Evolutionary conservation across 177 flowering plant species (phyloP), one percentile per base, ranked within the genome.

Genomic region (Telopea speciosissima): DNA sequence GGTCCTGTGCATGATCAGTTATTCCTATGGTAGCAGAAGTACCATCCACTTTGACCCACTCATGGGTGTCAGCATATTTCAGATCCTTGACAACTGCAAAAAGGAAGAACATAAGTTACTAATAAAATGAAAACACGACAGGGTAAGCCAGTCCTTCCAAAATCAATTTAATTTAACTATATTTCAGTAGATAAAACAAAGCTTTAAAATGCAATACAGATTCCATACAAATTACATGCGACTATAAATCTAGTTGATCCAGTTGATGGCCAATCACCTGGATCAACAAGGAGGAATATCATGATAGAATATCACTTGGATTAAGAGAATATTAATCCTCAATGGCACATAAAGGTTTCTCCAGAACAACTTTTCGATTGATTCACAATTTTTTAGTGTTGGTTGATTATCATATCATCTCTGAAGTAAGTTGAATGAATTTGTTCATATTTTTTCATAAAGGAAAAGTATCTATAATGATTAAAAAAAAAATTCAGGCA

Each of bases 1-100:
- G 97, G 70, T 83, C 92, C 97, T 92, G 79, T 63, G 98, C 98
- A 81, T 94, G 98, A 76, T 90, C 97, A 0, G 97, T 94, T 69
- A 94, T 89, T 74, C 98, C 97, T 23, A 94, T 64, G 3, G 90
- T 89, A 56, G 96, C 95, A 28, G 82, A 71, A 54, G 76, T 78
- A 25, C 95, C 93, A 52, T 88, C 87, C 56, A 88, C 79, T 80
- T 89, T 92, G 65, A 82, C 93, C 98, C 97, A 94, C 74, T 92
- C 98, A 74, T 94, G 97, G 72, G 95, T 79, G 25, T 89, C 88
- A 3, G 89, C 85, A 81, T 94, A 94, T 71, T 89, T 90, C 52
- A 94, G 78, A 74, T 87, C 98, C 82, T 85, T 85, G 67, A 86
- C 31, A 76, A 93, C 97, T 91, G 89, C 87, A 86, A 36, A 65